Conservation (phyloP, 257 asterid species). For the Jaltomata sinuosa region DNA sequence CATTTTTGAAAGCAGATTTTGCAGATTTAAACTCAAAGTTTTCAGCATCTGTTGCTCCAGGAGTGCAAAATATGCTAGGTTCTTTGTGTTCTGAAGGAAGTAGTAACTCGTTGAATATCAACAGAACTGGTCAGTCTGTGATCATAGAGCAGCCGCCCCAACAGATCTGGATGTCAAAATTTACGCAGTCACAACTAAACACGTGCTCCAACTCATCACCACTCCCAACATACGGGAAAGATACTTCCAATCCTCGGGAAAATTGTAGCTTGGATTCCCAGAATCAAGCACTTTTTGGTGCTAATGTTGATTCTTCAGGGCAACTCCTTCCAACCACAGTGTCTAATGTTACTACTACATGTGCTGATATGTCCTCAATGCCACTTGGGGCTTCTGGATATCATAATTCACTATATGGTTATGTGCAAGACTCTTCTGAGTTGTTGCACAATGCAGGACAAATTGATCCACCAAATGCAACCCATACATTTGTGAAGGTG, state of each 20-base stretch:
- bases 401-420: slow-evolving; percentile 59
- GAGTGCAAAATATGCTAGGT: slow-evolving; percentile 67
- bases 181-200: slow-evolving; percentile 31
- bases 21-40: slow-evolving; percentile 41
- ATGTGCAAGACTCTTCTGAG: slow-evolving; percentile 64
- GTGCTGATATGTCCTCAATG: slow-evolving; percentile 55
- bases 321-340: slow-evolving; percentile 67
- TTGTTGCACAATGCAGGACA: slow-evolving; percentile 53
- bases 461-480: slow-evolving; percentile 44
- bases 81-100: slow-evolving; percentile 61
- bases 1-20: slow-evolving; percentile 50
- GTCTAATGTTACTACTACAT: slow-evolving; percentile 39
- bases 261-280: slow-evolving; percentile 45
- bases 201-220: slow-evolving; percentile 36
- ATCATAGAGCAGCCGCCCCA: slow-evolving; percentile 53
- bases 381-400: slow-evolving; percentile 55
- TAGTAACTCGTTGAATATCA: slow-evolving; percentile 45
- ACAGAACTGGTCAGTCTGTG: slow-evolving; percentile 46
- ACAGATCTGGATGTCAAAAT: slow-evolving; percentile 59
- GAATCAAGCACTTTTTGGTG: slow-evolving; percentile 55
- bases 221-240: slow-evolving; percentile 48
- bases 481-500: slow-evolving; percentile 75
- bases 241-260: slow-evolving; percentile 48
- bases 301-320: slow-evolving; percentile 55
- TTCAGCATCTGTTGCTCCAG: slow-evolving; percentile 35